phyloP scores from a whole-genome alignment of 495 filamentous ascomycete genomes.

The Xylaria longipes region DNA sequence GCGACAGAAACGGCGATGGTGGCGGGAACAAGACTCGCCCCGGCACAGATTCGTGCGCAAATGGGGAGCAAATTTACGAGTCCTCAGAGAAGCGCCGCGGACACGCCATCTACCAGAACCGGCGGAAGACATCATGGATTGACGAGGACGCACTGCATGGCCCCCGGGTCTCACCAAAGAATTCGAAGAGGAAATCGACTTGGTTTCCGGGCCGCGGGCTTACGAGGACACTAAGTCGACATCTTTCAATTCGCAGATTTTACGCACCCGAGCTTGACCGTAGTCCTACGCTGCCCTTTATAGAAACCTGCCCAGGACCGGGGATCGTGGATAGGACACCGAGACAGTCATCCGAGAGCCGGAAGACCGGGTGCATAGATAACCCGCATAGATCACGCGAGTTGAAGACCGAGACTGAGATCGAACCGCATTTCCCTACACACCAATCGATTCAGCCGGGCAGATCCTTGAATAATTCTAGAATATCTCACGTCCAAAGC shows the following conservation, averaged over 20 bases:
- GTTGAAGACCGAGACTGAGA: neutral
- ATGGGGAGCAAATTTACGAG: slow-evolving; percentile 15
- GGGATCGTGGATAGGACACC: neutral
- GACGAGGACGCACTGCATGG: slow-evolving; percentile 53
- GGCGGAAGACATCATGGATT: slow-evolving; percentile 46
- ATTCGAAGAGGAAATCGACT: slow-evolving; percentile 27
- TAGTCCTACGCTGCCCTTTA: slow-evolving; percentile 39
- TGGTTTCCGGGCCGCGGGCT: slow-evolving; percentile 33
- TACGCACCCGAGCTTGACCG: slow-evolving; percentile 29
- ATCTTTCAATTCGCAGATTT: slow-evolving; percentile 31
- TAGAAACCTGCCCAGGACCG: slow-evolving; percentile 15
- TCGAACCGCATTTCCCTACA: neutral
- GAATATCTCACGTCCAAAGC: slow-evolving; percentile 23
- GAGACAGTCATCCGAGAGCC: neutral
- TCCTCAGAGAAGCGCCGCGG: slow-evolving; percentile 38
- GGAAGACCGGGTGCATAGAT: neutral
- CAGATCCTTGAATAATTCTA: slow-evolving; percentile 12
- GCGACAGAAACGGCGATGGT: neutral
- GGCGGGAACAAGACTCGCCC: neutral
- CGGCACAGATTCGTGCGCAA: slow-evolving; percentile 15
- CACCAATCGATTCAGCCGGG: neutral
- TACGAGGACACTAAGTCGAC: slow-evolving; percentile 35
- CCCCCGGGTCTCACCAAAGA: slow-evolving; percentile 40
- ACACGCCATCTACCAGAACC: slow-evolving; percentile 32
- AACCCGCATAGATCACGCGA: neutral